Base-by-base conservation (phyloP, 345 rosid species). In the Triadica sebifera region DNA sequence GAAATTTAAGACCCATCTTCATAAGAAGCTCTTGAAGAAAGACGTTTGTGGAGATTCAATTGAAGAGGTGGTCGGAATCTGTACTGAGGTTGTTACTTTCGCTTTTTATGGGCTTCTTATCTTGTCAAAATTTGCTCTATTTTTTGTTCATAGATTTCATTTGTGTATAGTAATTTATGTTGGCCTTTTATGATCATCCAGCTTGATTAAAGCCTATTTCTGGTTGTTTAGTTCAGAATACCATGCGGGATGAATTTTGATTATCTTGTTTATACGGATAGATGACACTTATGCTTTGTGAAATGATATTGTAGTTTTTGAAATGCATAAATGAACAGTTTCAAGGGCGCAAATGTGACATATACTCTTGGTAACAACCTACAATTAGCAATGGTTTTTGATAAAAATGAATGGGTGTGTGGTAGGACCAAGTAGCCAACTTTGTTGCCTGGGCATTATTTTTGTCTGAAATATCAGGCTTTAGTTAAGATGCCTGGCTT, bases 1-100 rank as follows among this genome's bases (percentile, higher is more conserved):
- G 75, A 92, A 89, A 52, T 94, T 94, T 45, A 88, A 85, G 83
- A 72, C 79, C 57, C 93, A 89, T 84, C 73, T 94, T 73, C 59
- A 75, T 4, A 82, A 67, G 69, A 91, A 75, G 83, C 93, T 94
- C n/a, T 17, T 34, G 8, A 91, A 86, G 77, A 88, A 85, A 75
- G 90, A 89, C 57, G 67, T 85, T 20, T 92, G 74, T 70, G 97
- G 90, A 63, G 91, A 88, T 74, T 86, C 87, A 49, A 75, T 87
- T 65, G 90, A 89, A 65, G 94, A 92, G 71, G 82, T 89, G 45
- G 90, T 94, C 2, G 93, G 84, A 76, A 69, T 91, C 84, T 94
- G 98, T 83, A 82, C 91, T 52, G 90, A 92, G 97, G 98, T 94
- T 74, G 50, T 71, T 29, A 7, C 34, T 19, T 69, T 55, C 6